phyloP scores from a whole-genome alignment of 805 yeast genomes.

The Pichia deserticola region DNA sequence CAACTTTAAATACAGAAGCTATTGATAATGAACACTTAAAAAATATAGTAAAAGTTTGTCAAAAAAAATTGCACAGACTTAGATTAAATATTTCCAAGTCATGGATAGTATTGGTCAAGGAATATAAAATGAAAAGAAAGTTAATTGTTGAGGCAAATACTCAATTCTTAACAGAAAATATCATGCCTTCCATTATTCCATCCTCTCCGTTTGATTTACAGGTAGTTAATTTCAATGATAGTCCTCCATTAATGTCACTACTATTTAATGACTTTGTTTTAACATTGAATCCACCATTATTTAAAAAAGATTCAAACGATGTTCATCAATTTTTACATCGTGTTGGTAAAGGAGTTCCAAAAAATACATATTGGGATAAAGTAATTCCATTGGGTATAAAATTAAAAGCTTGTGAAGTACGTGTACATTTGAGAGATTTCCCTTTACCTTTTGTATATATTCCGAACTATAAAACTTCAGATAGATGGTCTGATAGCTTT shows the following conservation, averaged over 20 bases:
- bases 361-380: constrained; percentile 58
- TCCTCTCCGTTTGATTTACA: constrained; percentile 37
- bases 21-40: not conserved
- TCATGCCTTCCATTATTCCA: constrained; percentile 24
- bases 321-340: constrained; percentile 57
- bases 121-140: constrained; percentile 34
- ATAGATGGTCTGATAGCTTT: constrained; percentile 9
- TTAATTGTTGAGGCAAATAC: constrained; percentile 34
- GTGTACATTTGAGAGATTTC: constrained; percentile 74
- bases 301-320: constrained; percentile 34
- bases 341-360: constrained; percentile 79
- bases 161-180: constrained; percentile 35
- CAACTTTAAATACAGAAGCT: not conserved
- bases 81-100: constrained; percentile 34
- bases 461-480: constrained; percentile 33
- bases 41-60: constrained; percentile 7
- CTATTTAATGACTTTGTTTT: constrained; percentile 42
- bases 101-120: constrained; percentile 64
- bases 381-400: constrained; percentile 58
- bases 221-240: constrained; percentile 38
- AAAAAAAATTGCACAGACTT: constrained; percentile 15
- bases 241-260: constrained; percentile 45
- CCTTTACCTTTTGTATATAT: constrained; percentile 77
- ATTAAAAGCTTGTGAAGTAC: constrained; percentile 49
- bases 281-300: constrained; percentile 38